Evolutionary conservation across 2,329 filamentous ascomycete genomes (phyloP).

Genomic region (Microcyclospora tardicrescens): DNA sequence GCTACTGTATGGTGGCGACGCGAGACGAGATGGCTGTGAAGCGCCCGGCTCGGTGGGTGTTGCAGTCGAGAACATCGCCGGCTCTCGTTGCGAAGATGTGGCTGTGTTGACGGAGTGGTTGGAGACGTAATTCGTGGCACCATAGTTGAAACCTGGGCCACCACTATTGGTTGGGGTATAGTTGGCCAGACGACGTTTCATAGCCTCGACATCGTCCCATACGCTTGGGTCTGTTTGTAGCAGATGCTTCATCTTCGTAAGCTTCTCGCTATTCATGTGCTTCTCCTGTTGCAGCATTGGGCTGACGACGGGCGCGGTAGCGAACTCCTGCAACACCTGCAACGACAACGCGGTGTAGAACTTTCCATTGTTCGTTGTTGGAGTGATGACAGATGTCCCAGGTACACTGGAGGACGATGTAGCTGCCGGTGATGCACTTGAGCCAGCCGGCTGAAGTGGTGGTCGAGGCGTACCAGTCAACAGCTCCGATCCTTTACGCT

Average conservation of each 20-base stretch:
- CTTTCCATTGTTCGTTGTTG: constrained; percentile 3
- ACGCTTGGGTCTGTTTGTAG: constrained; percentile 8
- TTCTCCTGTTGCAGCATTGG: constrained; percentile 12
- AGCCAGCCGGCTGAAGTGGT: constrained; percentile 20
- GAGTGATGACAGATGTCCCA: constrained; percentile 1
- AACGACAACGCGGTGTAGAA: constrained; percentile 13
- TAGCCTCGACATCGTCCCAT: constrained; percentile 9
- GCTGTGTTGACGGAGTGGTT: constrained; percentile 1
- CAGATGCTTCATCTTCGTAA: constrained; percentile 13
- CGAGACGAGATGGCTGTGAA: no score
- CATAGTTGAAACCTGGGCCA: constrained; percentile 5
- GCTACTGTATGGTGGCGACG: no score
- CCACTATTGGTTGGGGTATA: constrained; percentile 1
- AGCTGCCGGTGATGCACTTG: constrained; percentile 14
- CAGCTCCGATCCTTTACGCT: constrained; percentile 45
- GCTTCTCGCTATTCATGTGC: constrained; percentile 17
- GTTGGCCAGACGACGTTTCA: constrained; percentile 1
- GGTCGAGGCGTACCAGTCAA: constrained; percentile 8
- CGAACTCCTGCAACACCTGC: constrained; percentile 13
- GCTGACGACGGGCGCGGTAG: constrained; percentile 13
- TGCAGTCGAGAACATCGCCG: constrained; percentile 16
- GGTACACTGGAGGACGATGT: constrained; percentile 3
- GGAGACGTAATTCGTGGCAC: background rate
- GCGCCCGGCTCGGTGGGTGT: constrained; percentile 1
- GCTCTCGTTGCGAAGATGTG: constrained; percentile 14